Base-by-base conservation (phyloP, 768 basidiomycete species). In the Macrocybe gigantea region DNA sequence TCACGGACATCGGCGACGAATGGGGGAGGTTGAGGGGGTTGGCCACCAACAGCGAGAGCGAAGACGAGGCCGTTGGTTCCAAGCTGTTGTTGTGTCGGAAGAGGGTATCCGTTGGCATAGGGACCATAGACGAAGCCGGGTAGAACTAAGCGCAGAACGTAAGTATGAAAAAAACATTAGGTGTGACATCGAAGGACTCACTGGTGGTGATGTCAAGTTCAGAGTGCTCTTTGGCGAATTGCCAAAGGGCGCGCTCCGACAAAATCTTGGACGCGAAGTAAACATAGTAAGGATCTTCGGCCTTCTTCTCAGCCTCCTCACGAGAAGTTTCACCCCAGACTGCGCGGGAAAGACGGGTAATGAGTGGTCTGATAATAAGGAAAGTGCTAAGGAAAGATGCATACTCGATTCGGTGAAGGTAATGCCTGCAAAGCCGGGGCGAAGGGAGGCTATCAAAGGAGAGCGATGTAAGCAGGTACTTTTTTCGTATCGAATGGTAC, bases 251-350 rank as follows among this genome's bases (percentile, higher is more conserved):
- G 29, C 56, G 53, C 53, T 77, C 74, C 2, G 71, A 67, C 3
- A 72, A 53, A 10, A 61, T 60, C 50, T 78, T 78, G 10, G 71
- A 63, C 9, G 65, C 64, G 34, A 65, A 62, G 57, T 77, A 78
- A 34, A 65, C 57, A 39, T 65, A 69, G 33, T 58, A 58, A 7
- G 60, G 59, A 38, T 60, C 51, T 0, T 59, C 57, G 14, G 59
- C 56, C 13, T 64, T 55, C n/a, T 51, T 52, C 33, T 56, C 49
- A 2, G 63, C 61, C 33, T 71, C 64, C 39, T 69, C 65, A 11
- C 55, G 49, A 7, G 65, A 61, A 9, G 56, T 56, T 5, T 54
- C 48, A 31, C 63, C 69, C 72, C 70, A 72, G 29, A 67, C 71
- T 65, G 33, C 35, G 14, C 12, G 32, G 41, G 5, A 7, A 7